Evolutionary conservation across 306 rosid species (phyloP), one percentile per base, ranked within the genome.

Genomic region (Fragaria nilgerrensis): DNA sequence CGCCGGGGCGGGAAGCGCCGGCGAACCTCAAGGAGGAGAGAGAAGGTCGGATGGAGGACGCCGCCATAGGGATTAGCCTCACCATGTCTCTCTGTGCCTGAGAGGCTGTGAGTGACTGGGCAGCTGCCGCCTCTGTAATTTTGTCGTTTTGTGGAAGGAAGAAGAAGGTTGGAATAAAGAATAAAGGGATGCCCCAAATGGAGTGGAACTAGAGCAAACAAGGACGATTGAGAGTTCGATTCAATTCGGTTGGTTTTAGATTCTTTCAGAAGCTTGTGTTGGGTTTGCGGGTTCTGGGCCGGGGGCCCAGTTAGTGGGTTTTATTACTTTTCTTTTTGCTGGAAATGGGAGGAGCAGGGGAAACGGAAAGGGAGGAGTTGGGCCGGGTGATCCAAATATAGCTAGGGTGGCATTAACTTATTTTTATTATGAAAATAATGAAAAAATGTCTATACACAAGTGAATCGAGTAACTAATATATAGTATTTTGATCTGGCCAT

Each of bases 11-110:
- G 77, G 91, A 78, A 36, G 76, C 80, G 27, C 75, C 74, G 3
- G 87, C 67, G 84, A 88, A 82, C 55, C 75, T 76, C 45, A 93
- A 76, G 20, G 95, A 85, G 14, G 93, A 86, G 78, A 92, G 89
- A 77, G 94, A 85, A 13, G 97, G 98, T 67, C 88, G 84, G 81
- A 93, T 82, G 59, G 96, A 82, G 58, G 95, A 89, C 43, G 96
- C 95, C 90, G 96, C 95, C 93, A 87, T 86, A 17, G 93, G 97
- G 58, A 90, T 75, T 56, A 86, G 79, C 85, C 90, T 82, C 84
- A 88, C 97, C 92, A 85, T 55, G 41, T 29, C 56, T 29, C 78
- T 68, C 72, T 68, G 37, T 23, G 73, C 58, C 69, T 65, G 70
- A 65, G 70, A 65, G 70, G 70, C 70, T 65, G 15, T 65, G 70